Conservation (phyloP, 2,329 filamentous ascomycete genomes). For the Colletotrichum navitas region DNA sequence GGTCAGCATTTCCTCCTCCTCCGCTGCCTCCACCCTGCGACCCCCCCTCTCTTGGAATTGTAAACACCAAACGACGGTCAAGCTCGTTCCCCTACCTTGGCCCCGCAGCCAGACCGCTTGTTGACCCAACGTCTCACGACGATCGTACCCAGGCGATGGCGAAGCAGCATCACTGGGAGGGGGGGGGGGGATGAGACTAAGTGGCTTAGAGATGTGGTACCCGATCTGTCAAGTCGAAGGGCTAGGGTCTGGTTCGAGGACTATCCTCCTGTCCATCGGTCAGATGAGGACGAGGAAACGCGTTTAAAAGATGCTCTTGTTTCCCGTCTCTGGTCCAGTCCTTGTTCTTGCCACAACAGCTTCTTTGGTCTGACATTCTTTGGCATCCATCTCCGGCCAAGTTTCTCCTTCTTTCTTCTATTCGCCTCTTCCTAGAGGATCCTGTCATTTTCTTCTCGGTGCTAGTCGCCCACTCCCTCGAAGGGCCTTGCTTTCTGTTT, state of each 20-base stretch:
- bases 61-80: slow-evolving; percentile 40
- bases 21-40: slow-evolving; percentile 24
- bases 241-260: slow-evolving; percentile 12
- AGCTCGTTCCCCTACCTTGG: slow-evolving; percentile 38
- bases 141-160: slow-evolving; percentile 30
- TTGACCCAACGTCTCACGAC: slow-evolving; percentile 37
- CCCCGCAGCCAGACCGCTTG: slow-evolving; percentile 34
- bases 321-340: slow-evolving; percentile 21
- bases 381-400: slow-evolving; percentile 30
- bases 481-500: slow-evolving; percentile 40
- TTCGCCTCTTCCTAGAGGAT: slow-evolving; percentile 32
- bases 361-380: slow-evolving; percentile 32
- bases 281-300: background rate
- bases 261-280: background rate
- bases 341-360: slow-evolving; percentile 30
- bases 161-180: slow-evolving; percentile 22
- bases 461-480: slow-evolving; percentile 41
- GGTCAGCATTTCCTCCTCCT: slow-evolving; percentile 13
- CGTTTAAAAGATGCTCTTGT: slow-evolving; percentile 35
- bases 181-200: background rate
- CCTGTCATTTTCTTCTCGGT: slow-evolving; percentile 41
- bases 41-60: slow-evolving; percentile 34
- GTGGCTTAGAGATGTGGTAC: slow-evolving; percentile 18
- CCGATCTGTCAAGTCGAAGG: slow-evolving; percentile 13
- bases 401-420: slow-evolving; percentile 11